phyloP scores from a whole-genome alignment of 2,329 filamentous ascomycete species.

The Hymenoscyphus salicellus region DNA sequence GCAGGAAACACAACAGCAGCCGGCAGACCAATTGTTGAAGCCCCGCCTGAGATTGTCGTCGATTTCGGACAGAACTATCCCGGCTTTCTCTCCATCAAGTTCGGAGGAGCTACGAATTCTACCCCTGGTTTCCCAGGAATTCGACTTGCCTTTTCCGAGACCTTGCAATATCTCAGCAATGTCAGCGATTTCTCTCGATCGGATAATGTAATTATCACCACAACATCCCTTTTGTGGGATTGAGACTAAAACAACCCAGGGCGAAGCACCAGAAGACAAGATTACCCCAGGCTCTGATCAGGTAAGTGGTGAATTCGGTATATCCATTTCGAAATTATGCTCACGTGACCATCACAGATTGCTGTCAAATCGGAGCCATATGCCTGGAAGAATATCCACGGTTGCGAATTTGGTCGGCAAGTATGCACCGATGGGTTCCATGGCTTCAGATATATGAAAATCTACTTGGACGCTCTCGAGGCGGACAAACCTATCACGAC shows the following conservation, averaged over 20 bases:
- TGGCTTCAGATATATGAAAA: slow-evolving; percentile 51
- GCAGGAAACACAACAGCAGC: slow-evolving; percentile 3
- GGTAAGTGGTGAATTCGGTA: slow-evolving; percentile 28
- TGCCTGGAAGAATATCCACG: slow-evolving; percentile 45
- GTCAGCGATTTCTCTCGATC: slow-evolving; percentile 50
- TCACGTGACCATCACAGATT: slow-evolving; percentile 36
- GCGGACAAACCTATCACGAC: slow-evolving; percentile 46
- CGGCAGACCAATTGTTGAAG: slow-evolving; percentile 8
- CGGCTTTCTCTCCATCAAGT: slow-evolving; percentile 44
- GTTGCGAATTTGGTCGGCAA: slow-evolving; percentile 43
- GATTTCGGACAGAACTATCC: slow-evolving; percentile 50
- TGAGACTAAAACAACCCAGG: slow-evolving; percentile 23
- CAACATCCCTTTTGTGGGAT: not conserved
- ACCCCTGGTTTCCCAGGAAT: slow-evolving; percentile 42
- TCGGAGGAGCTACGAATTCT: slow-evolving; percentile 36
- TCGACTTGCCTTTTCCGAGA: slow-evolving; percentile 50
- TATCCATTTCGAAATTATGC: not conserved
- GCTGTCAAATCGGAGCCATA: slow-evolving; percentile 44
- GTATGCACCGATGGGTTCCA: slow-evolving; percentile 53
- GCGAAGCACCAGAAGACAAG: slow-evolving; percentile 27
- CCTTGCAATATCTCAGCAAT: slow-evolving; percentile 43
- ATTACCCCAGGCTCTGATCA: slow-evolving; percentile 50
- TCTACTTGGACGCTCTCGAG: slow-evolving; percentile 45
- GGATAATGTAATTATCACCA: slow-evolving; percentile 39
- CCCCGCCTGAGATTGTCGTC: slow-evolving; percentile 42